These are phyloP conservation scores for Neophaeococcomyces mojaviensis DNA, from an alignment of 2,329 filamentous ascomycete species.

Conservation along the genomic window DNA sequence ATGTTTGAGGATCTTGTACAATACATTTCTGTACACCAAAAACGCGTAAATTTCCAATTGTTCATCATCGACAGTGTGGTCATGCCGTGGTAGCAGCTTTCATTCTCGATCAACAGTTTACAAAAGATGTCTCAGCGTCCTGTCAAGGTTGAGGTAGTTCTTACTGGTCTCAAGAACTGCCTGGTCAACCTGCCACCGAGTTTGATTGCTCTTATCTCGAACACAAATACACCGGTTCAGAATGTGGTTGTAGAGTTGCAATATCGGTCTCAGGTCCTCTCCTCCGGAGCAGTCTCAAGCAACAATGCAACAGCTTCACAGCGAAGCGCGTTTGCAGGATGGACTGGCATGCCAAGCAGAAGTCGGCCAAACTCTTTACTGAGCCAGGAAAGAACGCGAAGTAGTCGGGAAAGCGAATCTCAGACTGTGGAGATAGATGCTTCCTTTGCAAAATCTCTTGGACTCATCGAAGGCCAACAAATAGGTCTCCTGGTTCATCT, in stretches of 20 bases:
- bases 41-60: no score
- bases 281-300: slow-evolving; percentile 39
- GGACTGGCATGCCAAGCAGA: slow-evolving; percentile 97
- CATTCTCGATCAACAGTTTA: no score
- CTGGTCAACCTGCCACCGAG: slow-evolving; percentile 84
- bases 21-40: no score
- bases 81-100: no score
- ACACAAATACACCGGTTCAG: slow-evolving; percentile 81
- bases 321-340: slow-evolving; percentile 78
- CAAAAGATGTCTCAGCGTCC: slow-evolving; percentile 32
- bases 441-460: slow-evolving; percentile 69
- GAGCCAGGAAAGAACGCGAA: slow-evolving; percentile 43
- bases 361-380: slow-evolving; percentile 67
- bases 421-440: slow-evolving; percentile 79
- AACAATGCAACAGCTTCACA: slow-evolving; percentile 44
- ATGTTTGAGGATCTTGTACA: no score
- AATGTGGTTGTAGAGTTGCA: slow-evolving; percentile 93
- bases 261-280: slow-evolving; percentile 55
- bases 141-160: slow-evolving; percentile 71
- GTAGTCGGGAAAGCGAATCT: slow-evolving; percentile 70
- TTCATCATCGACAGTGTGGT: no score
- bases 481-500: slow-evolving; percentile 65
- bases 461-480: slow-evolving; percentile 73
- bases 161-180: slow-evolving; percentile 87
- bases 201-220: slow-evolving; percentile 75